Evolutionary conservation across 2,329 filamentous ascomycete species (phyloP), one percentile per base, ranked within the genome.

Genomic region (Myriosclerotinia curreyana): DNA sequence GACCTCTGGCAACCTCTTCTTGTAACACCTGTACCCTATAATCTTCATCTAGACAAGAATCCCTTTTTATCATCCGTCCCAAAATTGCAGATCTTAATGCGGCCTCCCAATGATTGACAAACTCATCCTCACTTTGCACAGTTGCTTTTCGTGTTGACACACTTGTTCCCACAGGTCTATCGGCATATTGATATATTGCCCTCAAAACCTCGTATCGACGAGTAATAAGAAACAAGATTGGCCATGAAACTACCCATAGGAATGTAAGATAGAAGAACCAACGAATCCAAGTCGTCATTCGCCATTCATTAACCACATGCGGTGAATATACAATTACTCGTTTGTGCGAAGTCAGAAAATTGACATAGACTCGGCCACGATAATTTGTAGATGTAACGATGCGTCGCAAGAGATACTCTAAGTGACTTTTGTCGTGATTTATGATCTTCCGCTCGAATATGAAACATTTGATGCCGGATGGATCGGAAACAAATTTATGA

Each of bases 171-270:
- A 34, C 49, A 25, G 25, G 49, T 25, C 40, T 44, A 61, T 71
- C 66, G 2, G 70, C 70, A 58, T 74, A 75, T 25, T 64, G 60
- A 56, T 66, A 92, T 42, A 86, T 79, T 0, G 83, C 81, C 28
- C 79, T 78, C 3, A 85, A 81, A 2, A 90, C 86, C 67, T 87
- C 82, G 77, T 87, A 92, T 56, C 83, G 80, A 72, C 83, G 85
- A 1, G 89, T 92, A 22, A 82, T 76, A 72, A 91, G 81, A 76
- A 84, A 87, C 15, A 92, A 79, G 64, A 83, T 82, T 0, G 89
- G 89, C 89, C 89, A 92, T 3, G 83, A 79, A 69, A 92, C 79
- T 64, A 92, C 71, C 81, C 89, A 89, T 15, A 89, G 75, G 66
- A 91, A 84, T 0, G 86, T 86, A 7, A 90, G 74, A 72, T 84